These are phyloP conservation scores for Aspergillus cavernicola DNA, from an alignment of 495 filamentous ascomycete genomes.

Conservation along the genomic window DNA sequence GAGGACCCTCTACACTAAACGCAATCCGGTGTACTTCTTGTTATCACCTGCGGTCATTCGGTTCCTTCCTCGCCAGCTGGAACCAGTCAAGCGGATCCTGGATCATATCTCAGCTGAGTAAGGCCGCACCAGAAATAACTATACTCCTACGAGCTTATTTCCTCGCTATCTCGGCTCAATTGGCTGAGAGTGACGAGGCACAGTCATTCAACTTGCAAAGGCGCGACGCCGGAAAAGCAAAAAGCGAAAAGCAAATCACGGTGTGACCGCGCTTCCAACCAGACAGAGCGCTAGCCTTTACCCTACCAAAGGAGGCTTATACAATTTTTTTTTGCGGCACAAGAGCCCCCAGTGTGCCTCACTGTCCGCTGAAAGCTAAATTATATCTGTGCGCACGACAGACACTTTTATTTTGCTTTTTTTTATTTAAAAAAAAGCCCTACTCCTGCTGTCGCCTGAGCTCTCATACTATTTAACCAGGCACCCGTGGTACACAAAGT, in stretches of 20 bases:
- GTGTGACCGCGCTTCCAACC: slow-evolving; percentile 4
- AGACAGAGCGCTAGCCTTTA: slow-evolving; percentile 7
- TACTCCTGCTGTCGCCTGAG: slow-evolving; percentile 1
- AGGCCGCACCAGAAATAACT: slow-evolving; percentile 4
- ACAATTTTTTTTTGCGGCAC: slow-evolving; percentile 1
- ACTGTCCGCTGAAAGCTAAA: background rate
- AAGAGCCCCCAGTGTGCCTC: background rate
- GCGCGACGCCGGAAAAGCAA: slow-evolving; percentile 1
- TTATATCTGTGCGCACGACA: slow-evolving; percentile 7
- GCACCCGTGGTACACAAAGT: background rate
- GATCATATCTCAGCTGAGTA: slow-evolving; percentile 15
- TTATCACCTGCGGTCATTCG: slow-evolving; percentile 11
- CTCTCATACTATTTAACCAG: slow-evolving; percentile 3
- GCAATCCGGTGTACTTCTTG: slow-evolving; percentile 17
- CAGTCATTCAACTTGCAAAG: slow-evolving; percentile 9
- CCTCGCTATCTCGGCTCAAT: slow-evolving; percentile 6
- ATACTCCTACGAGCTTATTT: slow-evolving; percentile 10
- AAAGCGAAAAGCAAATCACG: slow-evolving; percentile 2
- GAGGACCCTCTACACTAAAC: slow-evolving; percentile 19
- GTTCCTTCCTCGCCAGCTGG: background rate
- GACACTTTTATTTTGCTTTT: slow-evolving; percentile 3
- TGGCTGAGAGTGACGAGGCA: slow-evolving; percentile 16
- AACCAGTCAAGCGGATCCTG: slow-evolving; percentile 6
- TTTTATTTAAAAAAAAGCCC: slow-evolving; percentile 7
- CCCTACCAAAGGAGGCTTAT: slow-evolving; percentile 2